These are phyloP conservation scores for Metschnikowia drakensbergensis DNA, from an alignment of 805 yeast species.

Conservation along the genomic window DNA sequence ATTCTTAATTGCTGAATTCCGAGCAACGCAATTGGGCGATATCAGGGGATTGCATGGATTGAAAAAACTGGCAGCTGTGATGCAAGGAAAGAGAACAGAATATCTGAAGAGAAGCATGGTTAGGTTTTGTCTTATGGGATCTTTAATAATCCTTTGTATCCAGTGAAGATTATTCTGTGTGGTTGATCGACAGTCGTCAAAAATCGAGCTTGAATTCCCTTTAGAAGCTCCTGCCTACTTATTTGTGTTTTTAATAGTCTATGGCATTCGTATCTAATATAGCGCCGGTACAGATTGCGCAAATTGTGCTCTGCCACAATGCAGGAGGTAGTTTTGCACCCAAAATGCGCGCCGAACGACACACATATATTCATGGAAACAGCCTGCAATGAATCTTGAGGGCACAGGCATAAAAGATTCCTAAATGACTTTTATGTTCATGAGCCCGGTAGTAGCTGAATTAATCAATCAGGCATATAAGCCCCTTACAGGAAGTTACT, in stretches of 20 bases:
- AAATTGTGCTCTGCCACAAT: not conserved
- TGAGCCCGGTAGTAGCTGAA: not conserved
- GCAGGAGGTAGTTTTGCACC: not conserved
- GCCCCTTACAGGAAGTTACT: no score
- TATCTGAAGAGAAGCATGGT: not conserved
- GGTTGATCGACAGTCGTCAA: not conserved
- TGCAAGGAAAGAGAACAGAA: not conserved
- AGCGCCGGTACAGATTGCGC: not conserved
- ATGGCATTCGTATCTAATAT: not conserved
- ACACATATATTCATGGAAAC: not conserved
- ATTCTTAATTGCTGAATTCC: conserved; percentile 23
- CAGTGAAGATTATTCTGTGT: not conserved
- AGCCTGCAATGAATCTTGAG: not conserved
- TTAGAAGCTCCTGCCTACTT: not conserved
- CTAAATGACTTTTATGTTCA: not conserved
- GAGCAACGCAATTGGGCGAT: conserved; percentile 24
- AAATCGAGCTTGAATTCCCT: not conserved
- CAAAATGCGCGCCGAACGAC: not conserved
- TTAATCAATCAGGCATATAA: not conserved
- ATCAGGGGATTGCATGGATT: conserved; percentile 27
- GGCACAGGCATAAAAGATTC: not conserved
- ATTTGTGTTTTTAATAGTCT: not conserved
- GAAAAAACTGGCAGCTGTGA: not conserved
- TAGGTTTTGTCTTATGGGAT: not conserved
- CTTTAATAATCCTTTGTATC: not conserved